These are phyloP conservation scores for Lactarius deliciosus DNA, from an alignment of 768 basidiomycete genomes.

Conservation along the genomic window DNA sequence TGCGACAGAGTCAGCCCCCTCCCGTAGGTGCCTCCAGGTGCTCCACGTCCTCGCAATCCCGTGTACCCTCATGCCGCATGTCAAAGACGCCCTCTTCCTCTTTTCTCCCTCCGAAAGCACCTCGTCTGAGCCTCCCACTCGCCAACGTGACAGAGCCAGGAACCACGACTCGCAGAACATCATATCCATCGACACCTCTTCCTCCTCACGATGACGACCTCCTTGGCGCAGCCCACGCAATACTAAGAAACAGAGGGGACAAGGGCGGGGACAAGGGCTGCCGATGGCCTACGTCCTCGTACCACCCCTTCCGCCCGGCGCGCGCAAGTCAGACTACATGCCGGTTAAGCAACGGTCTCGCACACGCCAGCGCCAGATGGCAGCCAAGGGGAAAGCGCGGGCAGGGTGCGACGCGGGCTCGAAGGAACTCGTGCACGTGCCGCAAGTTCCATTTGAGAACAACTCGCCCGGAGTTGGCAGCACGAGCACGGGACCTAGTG, in stretches of 20 bases:
- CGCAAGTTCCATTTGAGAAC: slow-evolving; percentile 19
- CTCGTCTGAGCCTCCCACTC: too few relatives aligned
- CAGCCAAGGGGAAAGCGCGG: background rate
- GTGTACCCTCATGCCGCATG: background rate
- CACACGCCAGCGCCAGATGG: background rate
- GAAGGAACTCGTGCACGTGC: slow-evolving; percentile 4
- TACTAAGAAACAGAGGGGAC: background rate
- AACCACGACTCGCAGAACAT: background rate
- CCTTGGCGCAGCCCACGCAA: slow-evolving; percentile 3
- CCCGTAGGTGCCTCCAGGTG: too few relatives aligned
- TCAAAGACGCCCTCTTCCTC: background rate
- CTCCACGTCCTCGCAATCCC: slow-evolving; percentile 2
- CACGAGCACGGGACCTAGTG: background rate
- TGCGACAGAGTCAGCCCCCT: too few relatives aligned
- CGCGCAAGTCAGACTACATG: slow-evolving; percentile 2
- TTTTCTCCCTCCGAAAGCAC: too few relatives aligned
- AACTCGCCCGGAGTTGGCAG: slow-evolving; percentile 1
- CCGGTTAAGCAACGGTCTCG: background rate
- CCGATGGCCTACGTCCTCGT: slow-evolving; percentile 12
- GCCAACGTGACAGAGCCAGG: too few relatives aligned
- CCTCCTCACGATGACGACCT: background rate
- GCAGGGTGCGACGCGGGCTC: slow-evolving; percentile 8
- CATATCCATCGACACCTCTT: slow-evolving; percentile 11
- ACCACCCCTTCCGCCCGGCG: background rate
- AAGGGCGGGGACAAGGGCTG: too few relatives aligned